Evolutionary conservation across 1,284 basidiomycete species (phyloP).

Genomic region (Schizophyllum commune): DNA sequence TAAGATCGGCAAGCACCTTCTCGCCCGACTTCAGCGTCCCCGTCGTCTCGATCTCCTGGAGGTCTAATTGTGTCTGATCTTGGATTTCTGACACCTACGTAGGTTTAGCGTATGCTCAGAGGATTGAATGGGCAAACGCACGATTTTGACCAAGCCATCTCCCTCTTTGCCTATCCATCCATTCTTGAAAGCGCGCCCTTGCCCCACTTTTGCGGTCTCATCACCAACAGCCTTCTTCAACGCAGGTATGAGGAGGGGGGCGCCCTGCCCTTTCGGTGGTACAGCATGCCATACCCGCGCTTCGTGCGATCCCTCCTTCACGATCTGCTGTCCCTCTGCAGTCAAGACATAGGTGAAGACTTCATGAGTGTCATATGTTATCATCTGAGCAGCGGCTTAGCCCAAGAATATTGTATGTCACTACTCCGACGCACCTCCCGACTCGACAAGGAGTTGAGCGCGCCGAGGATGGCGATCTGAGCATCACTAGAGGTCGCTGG

Average conservation of each 20-base stretch:
- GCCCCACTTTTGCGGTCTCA: conserved; percentile 84
- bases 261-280: conserved; percentile 60
- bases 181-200: conserved; percentile 94
- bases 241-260: conserved; percentile 57
- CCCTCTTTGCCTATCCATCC: conserved; percentile 95
- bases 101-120: conserved; percentile 3
- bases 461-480: conserved; percentile 79
- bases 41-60: conserved; percentile 69
- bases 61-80: conserved; percentile 70
- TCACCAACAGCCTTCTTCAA: conserved; percentile 74
- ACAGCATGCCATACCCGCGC: conserved; percentile 86
- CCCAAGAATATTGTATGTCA: too few species aligned
- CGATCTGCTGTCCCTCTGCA: conserved; percentile 76
- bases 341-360: conserved; percentile 68
- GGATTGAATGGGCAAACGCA: conserved; percentile 33
- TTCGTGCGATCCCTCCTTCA: conserved; percentile 85
- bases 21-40: conserved; percentile 69
- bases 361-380: conserved; percentile 77
- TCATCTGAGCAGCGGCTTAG: too few species aligned
- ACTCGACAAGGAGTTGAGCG: conserved; percentile 80
- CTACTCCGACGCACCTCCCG: conserved; percentile 59
- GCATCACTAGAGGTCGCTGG: conserved; percentile 60
- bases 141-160: conserved; percentile 79
- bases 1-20: conserved; percentile 76
- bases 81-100: conserved; percentile 52